Evolutionary conservation across 2,329 filamentous ascomycete genomes (phyloP).

Genomic region (Aotearoamyces nothofagi): DNA sequence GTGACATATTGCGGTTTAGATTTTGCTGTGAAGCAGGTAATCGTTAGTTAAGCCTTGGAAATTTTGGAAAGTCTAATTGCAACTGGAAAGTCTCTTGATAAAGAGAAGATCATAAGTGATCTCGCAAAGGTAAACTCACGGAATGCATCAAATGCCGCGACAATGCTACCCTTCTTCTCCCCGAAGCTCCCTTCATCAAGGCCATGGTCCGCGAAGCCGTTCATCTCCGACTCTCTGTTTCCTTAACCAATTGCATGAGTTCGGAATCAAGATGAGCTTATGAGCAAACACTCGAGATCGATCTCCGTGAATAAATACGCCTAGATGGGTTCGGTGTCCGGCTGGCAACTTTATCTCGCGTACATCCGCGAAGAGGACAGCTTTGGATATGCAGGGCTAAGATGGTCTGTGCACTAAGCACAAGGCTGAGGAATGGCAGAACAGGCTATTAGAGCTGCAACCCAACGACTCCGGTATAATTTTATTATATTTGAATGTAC

Average conservation of each 20-base stretch:
- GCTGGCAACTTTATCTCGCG: conserved; percentile 1
- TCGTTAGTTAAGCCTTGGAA: conserved; percentile 5
- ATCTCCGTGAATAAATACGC: too few species aligned
- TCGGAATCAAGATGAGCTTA: too few species aligned
- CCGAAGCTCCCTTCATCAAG: conserved; percentile 71
- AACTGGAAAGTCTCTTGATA: too few species aligned
- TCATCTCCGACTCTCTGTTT: conserved; percentile 30
- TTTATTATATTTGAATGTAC: too few species aligned
- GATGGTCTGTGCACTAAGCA: background rate
- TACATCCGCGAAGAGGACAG: conserved; percentile 5
- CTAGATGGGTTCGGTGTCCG: conserved; percentile 1
- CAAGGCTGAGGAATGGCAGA: too few species aligned
- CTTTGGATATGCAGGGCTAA: conserved; percentile 5
- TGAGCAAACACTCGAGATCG: too few species aligned
- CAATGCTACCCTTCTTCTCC: conserved; percentile 49
- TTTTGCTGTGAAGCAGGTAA: conserved; percentile 48
- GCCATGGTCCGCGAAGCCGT: conserved; percentile 57
- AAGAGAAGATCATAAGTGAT: too few species aligned
- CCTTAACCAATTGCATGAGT: conserved; percentile 1
- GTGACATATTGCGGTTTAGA: conserved; percentile 88
- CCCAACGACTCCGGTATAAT: too few species aligned
- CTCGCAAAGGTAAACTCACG: conserved; percentile 51
- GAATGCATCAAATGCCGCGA: conserved; percentile 93
- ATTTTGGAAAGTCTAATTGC: background rate
- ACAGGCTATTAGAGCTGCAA: too few species aligned